Evolutionary conservation across 1,284 basidiomycete genomes (phyloP).

Genomic region (Ustilago nuda): DNA sequence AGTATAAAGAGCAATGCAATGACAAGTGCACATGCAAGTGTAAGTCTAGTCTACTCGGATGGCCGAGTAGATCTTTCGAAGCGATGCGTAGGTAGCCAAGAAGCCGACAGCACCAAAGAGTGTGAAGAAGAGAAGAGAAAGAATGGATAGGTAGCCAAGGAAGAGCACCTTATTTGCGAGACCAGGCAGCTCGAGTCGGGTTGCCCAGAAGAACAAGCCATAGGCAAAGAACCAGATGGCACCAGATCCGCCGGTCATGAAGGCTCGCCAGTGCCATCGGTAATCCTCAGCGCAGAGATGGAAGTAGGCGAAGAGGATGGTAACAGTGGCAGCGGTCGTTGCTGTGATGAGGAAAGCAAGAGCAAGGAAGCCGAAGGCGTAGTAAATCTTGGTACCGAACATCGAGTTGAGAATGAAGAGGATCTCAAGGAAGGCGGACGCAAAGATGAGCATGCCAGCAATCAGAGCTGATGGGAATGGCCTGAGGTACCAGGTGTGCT

Average conservation of each 20-base stretch:
- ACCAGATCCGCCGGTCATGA: constrained; percentile 91
- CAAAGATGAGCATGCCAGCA: constrained; percentile 91
- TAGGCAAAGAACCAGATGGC: constrained; percentile 92
- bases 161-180: constrained; percentile 87
- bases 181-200: constrained; percentile 84
- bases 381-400: constrained; percentile 84
- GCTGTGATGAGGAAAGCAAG: constrained; percentile 86
- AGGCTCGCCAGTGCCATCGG: constrained; percentile 96
- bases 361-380: constrained; percentile 81
- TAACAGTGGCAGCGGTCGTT: constrained; percentile 71
- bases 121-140: constrained; percentile 86
- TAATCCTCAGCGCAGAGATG: constrained; percentile 95
- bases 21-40: background rate
- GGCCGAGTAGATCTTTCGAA: constrained; percentile 58
- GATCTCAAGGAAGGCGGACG: constrained; percentile 94
- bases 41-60: constrained; percentile 59
- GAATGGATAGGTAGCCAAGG: constrained; percentile 87
- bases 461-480: constrained; percentile 80
- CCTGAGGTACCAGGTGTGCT: constrained; percentile 68
- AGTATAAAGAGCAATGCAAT: constrained; percentile 2
- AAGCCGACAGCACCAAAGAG: constrained; percentile 76
- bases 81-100: constrained; percentile 54
- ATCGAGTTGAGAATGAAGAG: constrained; percentile 93
- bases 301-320: constrained; percentile 75
- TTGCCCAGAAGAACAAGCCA: constrained; percentile 85